These are phyloP conservation scores for Globisporangium splendens DNA, from an alignment of 352 stramenopile species.

Conservation along the genomic window DNA sequence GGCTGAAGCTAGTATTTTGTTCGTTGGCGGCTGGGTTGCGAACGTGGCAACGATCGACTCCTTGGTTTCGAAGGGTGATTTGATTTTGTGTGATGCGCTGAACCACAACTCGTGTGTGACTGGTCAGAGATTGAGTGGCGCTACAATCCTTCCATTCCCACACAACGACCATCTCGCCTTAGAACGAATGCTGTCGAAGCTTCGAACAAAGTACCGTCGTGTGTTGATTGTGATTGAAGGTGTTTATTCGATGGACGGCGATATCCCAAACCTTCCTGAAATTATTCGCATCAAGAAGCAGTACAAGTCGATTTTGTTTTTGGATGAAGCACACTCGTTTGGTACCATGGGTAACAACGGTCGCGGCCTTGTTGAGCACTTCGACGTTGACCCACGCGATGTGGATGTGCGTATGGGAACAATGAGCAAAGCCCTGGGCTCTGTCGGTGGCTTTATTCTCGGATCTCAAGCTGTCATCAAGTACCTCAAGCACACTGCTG, in stretches of 20 bases:
- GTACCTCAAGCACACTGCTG: conserved; percentile 64
- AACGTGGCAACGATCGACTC: conserved; percentile 80
- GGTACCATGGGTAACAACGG: conserved; percentile 56
- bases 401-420: conserved; percentile 69
- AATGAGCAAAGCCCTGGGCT: conserved; percentile 73
- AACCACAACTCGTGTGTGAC: conserved; percentile 83
- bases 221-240: conserved; percentile 69
- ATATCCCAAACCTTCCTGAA: conserved; percentile 52
- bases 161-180: conserved; percentile 74
- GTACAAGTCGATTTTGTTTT: conserved; percentile 59
- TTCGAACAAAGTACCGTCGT: conserved; percentile 71
- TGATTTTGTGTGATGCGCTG: conserved; percentile 76
- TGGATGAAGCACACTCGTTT: conserved; percentile 68
- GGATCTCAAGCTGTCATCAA: conserved; percentile 43
- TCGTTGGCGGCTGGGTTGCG: conserved; percentile 70
- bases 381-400: conserved; percentile 33
- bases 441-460: conserved; percentile 61
- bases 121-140: conserved; percentile 66
- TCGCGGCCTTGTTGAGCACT: conserved; percentile 56
- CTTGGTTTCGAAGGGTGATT: conserved; percentile 63
- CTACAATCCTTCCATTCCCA: conserved; percentile 74
- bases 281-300: conserved; percentile 65
- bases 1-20: conserved; percentile 53
- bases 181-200: conserved; percentile 65
- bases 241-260: conserved; percentile 70